A percentile compares a stretch with the other conserved stretches of the same genome.
Conservation (phyloP, 768 basidiomycete genomes). For the Mycena olivaceomarginata region DNA sequence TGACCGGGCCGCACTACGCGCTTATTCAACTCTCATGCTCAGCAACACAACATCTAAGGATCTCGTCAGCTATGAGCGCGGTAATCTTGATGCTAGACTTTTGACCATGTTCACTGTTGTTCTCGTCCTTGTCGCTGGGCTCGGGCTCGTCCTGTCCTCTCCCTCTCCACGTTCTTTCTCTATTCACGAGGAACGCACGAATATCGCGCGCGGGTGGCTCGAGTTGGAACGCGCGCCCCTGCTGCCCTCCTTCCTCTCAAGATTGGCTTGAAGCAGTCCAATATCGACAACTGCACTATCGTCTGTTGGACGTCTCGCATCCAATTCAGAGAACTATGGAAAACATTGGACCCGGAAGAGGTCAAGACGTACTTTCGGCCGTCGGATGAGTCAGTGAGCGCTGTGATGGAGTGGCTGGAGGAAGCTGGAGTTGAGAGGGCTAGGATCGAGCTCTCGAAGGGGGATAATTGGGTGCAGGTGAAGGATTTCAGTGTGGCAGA, state of each 20-base stretch:
- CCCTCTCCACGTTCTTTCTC: conserved; percentile 13
- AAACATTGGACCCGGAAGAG: conserved; percentile 22
- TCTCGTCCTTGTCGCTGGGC: neutral
- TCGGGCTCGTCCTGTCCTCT: neutral
- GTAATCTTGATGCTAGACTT: too few relatives aligned
- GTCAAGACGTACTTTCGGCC: conserved; percentile 15
- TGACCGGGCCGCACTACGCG: too few relatives aligned
- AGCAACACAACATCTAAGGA: too few relatives aligned
- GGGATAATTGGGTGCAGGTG: conserved; percentile 15
- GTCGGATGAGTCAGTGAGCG: neutral
- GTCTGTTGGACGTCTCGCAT: conserved; percentile 12
- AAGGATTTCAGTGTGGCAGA: conserved; percentile 4
- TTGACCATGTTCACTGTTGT: neutral
- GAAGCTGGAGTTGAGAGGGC: neutral
- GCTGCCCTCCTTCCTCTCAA: conserved; percentile 9
- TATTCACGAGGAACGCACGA: conserved; percentile 2
- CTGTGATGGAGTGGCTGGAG: neutral
- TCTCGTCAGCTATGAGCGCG: too few relatives aligned
- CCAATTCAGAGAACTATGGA: conserved; percentile 8
- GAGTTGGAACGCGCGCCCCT: neutral
- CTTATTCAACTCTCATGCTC: too few relatives aligned
- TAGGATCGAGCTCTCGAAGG: conserved; percentile 3
- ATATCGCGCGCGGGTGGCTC: conserved; percentile 8
- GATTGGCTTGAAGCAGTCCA: conserved; percentile 21
- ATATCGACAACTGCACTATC: conserved; percentile 3